Percentiles rank a stretch among this genome's conserved stretches.
Conservation (phyloP, 805 yeast genomes). For the Metschnikowia sp. region DNA sequence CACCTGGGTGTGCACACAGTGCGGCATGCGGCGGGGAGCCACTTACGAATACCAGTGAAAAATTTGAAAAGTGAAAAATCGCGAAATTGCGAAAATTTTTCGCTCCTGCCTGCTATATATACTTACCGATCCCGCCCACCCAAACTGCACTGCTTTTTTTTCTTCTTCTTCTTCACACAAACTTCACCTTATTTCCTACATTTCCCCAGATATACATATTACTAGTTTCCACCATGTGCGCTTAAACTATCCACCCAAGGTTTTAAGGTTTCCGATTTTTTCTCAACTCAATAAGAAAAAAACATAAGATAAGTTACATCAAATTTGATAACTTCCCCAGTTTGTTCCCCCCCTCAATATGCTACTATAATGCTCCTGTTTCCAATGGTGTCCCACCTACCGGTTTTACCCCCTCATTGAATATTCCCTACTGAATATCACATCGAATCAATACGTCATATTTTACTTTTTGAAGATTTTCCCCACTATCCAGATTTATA, state of each 20-base stretch:
- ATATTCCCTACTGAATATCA: conserved; percentile 12
- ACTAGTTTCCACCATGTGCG: conserved; percentile 30
- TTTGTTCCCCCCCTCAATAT: conserved; percentile 22
- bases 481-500: conserved; percentile 16
- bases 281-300: conserved; percentile 14
- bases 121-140: conserved; percentile 4
- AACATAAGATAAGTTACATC: conserved; percentile 18
- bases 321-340: conserved; percentile 25
- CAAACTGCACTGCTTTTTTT: neutral
- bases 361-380: conserved; percentile 33
- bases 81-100: conserved; percentile 15
- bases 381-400: conserved; percentile 33
- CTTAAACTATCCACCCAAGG: conserved; percentile 27
- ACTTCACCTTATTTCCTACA: conserved; percentile 9
- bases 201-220: conserved; percentile 8
- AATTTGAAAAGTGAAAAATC: neutral
- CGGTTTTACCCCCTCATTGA: conserved; percentile 15
- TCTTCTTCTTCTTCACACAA: neutral
- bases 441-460: conserved; percentile 20
- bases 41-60: neutral
- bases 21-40: conserved; percentile 7
- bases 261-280: conserved; percentile 19
- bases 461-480: conserved; percentile 20
- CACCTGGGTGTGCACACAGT: neutral
- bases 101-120: conserved; percentile 10